Conservation (phyloP, 257 asterid species). For the Salvia rosmarinus region DNA sequence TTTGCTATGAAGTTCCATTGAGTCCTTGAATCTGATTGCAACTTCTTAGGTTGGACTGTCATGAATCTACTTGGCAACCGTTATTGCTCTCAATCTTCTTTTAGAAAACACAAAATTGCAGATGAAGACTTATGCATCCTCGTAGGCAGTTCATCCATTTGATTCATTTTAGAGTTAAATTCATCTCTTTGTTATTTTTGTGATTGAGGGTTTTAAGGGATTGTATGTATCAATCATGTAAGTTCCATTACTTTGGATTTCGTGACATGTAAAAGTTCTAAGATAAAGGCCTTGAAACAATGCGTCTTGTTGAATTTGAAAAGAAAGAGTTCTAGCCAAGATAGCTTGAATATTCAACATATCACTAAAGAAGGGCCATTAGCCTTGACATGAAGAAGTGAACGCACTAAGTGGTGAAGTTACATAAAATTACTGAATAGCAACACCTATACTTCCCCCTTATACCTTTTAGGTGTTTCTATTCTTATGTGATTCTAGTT, state of each 20-base stretch:
- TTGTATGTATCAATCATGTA: no score
- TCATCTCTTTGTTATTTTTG: neutral
- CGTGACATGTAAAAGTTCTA: no score
- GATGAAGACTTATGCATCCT: no score
- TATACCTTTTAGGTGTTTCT: neutral
- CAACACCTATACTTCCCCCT: neutral
- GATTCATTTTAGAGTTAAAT: neutral
- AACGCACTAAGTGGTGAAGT: neutral
- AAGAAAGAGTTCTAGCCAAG: neutral
- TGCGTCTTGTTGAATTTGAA: neutral
- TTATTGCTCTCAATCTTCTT: no score
- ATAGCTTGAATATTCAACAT: neutral
- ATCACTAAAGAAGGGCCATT: neutral
- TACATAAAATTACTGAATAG: neutral
- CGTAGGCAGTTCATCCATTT: no score
- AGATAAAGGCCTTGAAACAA: neutral
- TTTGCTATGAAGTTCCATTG: neutral
- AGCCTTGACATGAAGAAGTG: neutral
- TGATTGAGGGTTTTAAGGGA: neutral
- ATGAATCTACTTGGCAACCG: no score
- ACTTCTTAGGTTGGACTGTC: neutral
- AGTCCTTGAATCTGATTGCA: conserved; percentile 20
- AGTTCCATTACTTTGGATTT: no score
- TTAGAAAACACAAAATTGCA: no score
- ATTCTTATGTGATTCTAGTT: conserved; percentile 29